Base-by-base conservation (phyloP, 2,329 filamentous ascomycete species). In the Harringtonia aguacate region DNA sequence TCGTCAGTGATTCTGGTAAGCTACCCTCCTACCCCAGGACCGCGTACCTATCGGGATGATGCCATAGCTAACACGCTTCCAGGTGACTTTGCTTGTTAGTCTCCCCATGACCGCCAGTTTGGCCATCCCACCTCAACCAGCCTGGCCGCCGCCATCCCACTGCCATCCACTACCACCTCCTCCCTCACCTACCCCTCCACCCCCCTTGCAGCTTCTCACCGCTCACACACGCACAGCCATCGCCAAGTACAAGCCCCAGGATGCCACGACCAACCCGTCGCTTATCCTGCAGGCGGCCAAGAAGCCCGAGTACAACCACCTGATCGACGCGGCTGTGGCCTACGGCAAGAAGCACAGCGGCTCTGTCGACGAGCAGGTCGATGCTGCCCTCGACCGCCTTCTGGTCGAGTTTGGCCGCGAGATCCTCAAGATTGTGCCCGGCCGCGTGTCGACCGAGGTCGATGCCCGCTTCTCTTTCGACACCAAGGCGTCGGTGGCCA, bases 261-360 rank as follows among this genome's bases (percentile, higher is more conserved):
- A 98, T 86, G 92, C 92, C 62, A 98, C 92, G 67, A 98, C 92
- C 74, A 98, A 98, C 81, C 92, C 92, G 48, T 97, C 92, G 52
- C 78, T 98, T 65, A 97, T 98, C 69, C 84, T 98, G 64, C 90
- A 89, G 56, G 92, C 92, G 53, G 89, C 92, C 64, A 97, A 98
- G 79, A 97, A 97, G 81, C 63, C 86, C 64, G 89, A 95, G 69
- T 97, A 97, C 68, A 87, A 86, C 61, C 82, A 83, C 67, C 73
- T 97, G 62, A 94, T 95, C 58, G 89, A 97, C 61, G 70, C 73
- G 46, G 88, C 90, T 57, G 75, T 95, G 56, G 75, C 73, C 53
- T 89, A 87, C 69, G 90, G 86, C 69, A 97, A 95, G 83, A 60
- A 73, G 57, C 70, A 81, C 60, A 79, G 79, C 51, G 68, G 74